phyloP scores from a whole-genome alignment of 2,329 filamentous ascomycete species.

The Colletotrichum sp. region DNA sequence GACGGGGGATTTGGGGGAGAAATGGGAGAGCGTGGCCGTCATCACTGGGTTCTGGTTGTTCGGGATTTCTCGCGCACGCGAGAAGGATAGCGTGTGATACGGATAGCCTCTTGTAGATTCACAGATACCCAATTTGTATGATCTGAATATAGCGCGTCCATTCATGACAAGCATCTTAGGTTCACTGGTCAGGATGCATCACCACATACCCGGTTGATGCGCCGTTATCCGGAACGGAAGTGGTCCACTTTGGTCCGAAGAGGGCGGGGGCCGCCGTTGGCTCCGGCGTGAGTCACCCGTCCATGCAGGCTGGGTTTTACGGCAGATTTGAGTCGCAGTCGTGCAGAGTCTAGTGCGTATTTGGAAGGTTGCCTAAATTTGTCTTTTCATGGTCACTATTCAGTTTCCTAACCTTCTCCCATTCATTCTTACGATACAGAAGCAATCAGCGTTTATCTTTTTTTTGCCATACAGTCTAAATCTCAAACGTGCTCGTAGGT shows the following conservation, averaged over 20 bases:
- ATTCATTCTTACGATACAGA: not conserved
- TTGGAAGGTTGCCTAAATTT: not conserved
- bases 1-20: not conserved
- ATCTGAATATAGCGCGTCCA: accelerated
- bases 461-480: not conserved
- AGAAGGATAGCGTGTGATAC: not conserved
- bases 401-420: not conserved
- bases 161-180: accelerated
- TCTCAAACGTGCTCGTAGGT: not conserved
- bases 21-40: not conserved
- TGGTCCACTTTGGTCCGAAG: not conserved
- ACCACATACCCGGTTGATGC: not conserved
- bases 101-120: accelerated
- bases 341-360: not conserved
- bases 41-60: not conserved
- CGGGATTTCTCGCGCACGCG: not conserved
- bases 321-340: not conserved
- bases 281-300: not conserved
- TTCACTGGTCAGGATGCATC: accelerated
- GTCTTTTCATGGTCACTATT: not conserved
- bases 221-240: not conserved
- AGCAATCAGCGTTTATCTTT: not conserved
- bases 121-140: not conserved
- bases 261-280: not conserved
- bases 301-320: not conserved